Conservation (phyloP, 1,284 basidiomycete species). For the Mrakiaceae sp. region DNA sequence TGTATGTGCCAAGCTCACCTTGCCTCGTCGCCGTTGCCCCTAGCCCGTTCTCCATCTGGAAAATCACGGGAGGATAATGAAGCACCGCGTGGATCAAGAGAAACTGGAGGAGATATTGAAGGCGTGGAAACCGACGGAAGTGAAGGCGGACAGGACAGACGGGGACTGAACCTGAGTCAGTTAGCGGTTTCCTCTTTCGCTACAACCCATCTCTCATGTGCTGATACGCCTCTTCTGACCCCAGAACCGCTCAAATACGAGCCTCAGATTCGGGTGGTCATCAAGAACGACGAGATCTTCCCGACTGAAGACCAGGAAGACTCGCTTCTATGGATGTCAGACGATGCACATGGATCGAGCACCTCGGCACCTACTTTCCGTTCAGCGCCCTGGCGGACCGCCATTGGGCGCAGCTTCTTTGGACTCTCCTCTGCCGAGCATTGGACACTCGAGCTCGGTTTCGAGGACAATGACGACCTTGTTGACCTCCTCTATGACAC, state of each 20-base stretch:
- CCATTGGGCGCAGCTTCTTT: conserved; percentile 10
- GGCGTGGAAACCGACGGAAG: background rate
- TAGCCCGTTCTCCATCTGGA: background rate
- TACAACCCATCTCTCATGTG: background rate
- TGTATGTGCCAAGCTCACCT: background rate
- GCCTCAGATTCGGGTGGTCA: too few relatives aligned
- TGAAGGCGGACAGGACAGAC: too few relatives aligned
- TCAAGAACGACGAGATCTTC: background rate
- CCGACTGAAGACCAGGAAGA: background rate
- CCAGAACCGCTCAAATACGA: background rate
- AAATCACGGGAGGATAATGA: conserved; percentile 1
- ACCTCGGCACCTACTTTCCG: background rate
- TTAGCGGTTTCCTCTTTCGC: background rate
- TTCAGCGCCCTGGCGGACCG: conserved; percentile 4
- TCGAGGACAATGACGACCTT: background rate
- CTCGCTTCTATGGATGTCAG: background rate
- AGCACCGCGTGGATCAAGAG: background rate
- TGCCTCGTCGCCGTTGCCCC: background rate
- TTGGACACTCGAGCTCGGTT: background rate
- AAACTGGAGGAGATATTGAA: background rate
- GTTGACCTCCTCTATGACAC: background rate
- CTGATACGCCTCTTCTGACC: background rate
- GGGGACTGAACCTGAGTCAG: background rate
- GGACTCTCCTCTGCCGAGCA: background rate
- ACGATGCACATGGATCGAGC: background rate